Conservation (phyloP, 163 green algal species). For the Chloroidium sp. region DNA sequence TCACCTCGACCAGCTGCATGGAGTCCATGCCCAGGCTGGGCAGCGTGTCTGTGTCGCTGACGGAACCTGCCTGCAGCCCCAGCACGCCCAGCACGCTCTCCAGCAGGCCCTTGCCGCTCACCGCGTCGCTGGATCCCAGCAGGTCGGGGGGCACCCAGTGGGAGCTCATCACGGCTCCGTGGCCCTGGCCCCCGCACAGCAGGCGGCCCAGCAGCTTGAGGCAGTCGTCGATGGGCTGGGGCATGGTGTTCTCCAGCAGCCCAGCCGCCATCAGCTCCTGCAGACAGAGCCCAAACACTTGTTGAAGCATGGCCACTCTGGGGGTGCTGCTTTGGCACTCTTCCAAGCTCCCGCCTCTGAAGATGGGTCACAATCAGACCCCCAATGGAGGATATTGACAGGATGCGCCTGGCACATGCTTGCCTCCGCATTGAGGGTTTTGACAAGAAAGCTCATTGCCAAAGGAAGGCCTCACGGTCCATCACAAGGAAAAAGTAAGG, state of each 20-base stretch:
- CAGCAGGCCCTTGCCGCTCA: conserved; percentile 4
- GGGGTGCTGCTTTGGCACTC: too few species aligned
- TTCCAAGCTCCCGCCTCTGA: too few species aligned
- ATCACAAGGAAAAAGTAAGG: too few species aligned
- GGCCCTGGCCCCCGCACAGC: not conserved
- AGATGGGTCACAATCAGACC: too few species aligned
- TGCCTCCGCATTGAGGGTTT: too few species aligned
- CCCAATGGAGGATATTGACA: too few species aligned
- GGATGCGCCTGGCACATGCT: too few species aligned
- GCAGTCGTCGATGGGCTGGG: conserved; percentile 14
- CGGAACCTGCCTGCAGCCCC: conserved; percentile 1
- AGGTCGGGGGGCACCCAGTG: not conserved
- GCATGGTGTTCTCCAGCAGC: conserved; percentile 3
- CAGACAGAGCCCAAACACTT: not conserved
- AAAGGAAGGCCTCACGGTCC: too few species aligned
- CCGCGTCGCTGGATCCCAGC: not conserved
- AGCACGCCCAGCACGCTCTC: conserved; percentile 10
- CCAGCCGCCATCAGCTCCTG: conserved; percentile 6
- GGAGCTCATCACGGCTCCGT: not conserved
- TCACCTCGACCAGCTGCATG: conserved; percentile 15
- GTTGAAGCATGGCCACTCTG: too few species aligned
- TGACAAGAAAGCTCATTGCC: too few species aligned
- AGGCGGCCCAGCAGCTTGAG: conserved; percentile 1
- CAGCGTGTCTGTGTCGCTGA: conserved; percentile 11
- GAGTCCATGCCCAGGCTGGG: conserved; percentile 14